Evolutionary conservation across 1,284 basidiomycete species (phyloP).

Genomic region (Trichosporon inkin): DNA sequence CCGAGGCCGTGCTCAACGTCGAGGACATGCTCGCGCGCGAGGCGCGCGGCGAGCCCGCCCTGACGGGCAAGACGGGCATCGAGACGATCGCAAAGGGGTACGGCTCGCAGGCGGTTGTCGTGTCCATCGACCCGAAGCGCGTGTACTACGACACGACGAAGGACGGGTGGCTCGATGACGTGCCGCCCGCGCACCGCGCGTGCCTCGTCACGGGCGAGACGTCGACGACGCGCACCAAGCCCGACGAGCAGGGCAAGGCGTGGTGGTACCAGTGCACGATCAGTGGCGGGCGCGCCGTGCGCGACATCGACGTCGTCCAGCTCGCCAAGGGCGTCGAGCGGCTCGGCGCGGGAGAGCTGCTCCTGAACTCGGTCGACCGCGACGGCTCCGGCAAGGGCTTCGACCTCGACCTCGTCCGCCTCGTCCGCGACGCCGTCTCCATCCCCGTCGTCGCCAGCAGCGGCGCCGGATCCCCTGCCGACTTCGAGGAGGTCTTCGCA

Average conservation of each 20-base stretch:
- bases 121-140: constrained; percentile 90
- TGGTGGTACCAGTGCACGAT: constrained; percentile 99
- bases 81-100: constrained; percentile 88
- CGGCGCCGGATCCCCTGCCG: constrained; percentile 74
- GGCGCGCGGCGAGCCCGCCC: constrained; percentile 53
- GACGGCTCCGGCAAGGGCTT: constrained; percentile 93
- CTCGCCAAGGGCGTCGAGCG: constrained; percentile 81
- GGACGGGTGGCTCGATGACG: constrained; percentile 63
- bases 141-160: constrained; percentile 68
- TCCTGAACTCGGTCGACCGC: constrained; percentile 94
- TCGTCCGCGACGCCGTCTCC: constrained; percentile 70
- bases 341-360: constrained; percentile 90
- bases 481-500: constrained; percentile 83
- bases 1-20: constrained; percentile 90
- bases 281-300: constrained; percentile 79
- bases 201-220: constrained; percentile 50
- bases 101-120: constrained; percentile 95
- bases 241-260: constrained; percentile 64
- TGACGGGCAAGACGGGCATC: constrained; percentile 66
- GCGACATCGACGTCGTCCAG: constrained; percentile 89
- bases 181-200: constrained; percentile 53
- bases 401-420: constrained; percentile 74
- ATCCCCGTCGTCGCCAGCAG: constrained; percentile 95
- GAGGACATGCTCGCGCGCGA: constrained; percentile 66
- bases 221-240: constrained; percentile 53